Conservation (phyloP, 2,329 filamentous ascomycete species). For the Cladobotryum mycophilum region DNA sequence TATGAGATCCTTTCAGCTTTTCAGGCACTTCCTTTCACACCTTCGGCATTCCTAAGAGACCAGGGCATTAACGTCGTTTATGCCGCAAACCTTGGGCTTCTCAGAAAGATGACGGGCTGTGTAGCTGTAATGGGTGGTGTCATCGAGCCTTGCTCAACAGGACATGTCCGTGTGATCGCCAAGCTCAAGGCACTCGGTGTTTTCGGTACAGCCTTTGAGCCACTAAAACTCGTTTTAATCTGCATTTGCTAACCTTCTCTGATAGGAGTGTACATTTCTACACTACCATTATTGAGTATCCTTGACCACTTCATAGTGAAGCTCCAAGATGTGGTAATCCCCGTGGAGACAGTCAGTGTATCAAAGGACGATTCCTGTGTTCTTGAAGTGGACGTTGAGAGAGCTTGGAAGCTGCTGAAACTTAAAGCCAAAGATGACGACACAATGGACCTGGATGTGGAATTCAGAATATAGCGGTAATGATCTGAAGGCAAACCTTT, state of each 20-base stretch:
- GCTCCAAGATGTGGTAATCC: constrained; percentile 66
- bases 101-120: constrained; percentile 85
- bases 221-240: background rate
- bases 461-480: too few relatives aligned
- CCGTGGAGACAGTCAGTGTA: constrained; percentile 57
- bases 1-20: constrained; percentile 80
- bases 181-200: constrained; percentile 74
- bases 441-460: constrained; percentile 23
- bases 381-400: constrained; percentile 68
- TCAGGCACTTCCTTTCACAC: constrained; percentile 53
- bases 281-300: constrained; percentile 54
- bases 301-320: constrained; percentile 65
- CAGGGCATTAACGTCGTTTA: constrained; percentile 28
- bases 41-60: constrained; percentile 21
- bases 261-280: constrained; percentile 67
- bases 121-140: constrained; percentile 65
- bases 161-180: constrained; percentile 58
- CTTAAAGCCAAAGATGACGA: constrained; percentile 72
- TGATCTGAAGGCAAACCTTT: too few relatives aligned
- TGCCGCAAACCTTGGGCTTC: constrained; percentile 67
- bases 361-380: constrained; percentile 50
- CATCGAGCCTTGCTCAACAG: constrained; percentile 48
- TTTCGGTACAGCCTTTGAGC: constrained; percentile 44
- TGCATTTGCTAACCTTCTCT: background rate
- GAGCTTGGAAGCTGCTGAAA: constrained; percentile 70